Conservation (phyloP, 1,139 yeast species). For the Magnusiomyces fungicola region DNA sequence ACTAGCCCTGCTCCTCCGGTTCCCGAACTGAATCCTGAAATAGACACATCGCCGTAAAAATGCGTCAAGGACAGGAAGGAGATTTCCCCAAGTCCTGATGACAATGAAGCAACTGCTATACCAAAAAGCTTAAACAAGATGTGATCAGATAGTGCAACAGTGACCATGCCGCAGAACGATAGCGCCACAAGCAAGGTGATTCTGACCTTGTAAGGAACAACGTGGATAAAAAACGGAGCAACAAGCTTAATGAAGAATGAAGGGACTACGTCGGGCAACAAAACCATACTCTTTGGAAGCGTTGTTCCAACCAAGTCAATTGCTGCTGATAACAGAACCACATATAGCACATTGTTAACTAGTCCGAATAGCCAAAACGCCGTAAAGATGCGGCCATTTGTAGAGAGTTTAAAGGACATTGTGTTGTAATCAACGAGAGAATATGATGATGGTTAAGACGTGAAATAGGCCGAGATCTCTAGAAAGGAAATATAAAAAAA, state of each 20-base stretch:
- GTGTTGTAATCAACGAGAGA: no score
- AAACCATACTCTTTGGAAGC: constrained; percentile 78
- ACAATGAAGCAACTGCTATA: constrained; percentile 69
- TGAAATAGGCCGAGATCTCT: no score
- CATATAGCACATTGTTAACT: constrained; percentile 81
- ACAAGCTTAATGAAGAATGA: constrained; percentile 60
- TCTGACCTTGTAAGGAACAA: constrained; percentile 44
- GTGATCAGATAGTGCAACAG: constrained; percentile 44
- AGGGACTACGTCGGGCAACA: constrained; percentile 82
- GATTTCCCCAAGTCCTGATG: constrained; percentile 87
- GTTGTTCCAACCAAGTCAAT: constrained; percentile 78
- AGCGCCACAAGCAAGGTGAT: constrained; percentile 43
- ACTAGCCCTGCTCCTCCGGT: constrained; percentile 92
- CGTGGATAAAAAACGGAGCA: constrained; percentile 76
- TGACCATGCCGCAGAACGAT: constrained; percentile 69
- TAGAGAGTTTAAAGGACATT: constrained; percentile 2
- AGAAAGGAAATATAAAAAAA: no score
- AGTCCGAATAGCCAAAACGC: constrained; percentile 82
- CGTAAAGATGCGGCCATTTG: constrained; percentile 8
- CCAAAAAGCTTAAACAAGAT: constrained; percentile 49
- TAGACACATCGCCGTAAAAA: constrained; percentile 42
- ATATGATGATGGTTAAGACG: no score
- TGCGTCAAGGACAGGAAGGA: constrained; percentile 84
- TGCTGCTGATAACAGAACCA: constrained; percentile 86
- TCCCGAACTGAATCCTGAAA: constrained; percentile 88